Evolutionary conservation across 805 yeast species (phyloP).

Genomic region (Spathaspora gorwiae): DNA sequence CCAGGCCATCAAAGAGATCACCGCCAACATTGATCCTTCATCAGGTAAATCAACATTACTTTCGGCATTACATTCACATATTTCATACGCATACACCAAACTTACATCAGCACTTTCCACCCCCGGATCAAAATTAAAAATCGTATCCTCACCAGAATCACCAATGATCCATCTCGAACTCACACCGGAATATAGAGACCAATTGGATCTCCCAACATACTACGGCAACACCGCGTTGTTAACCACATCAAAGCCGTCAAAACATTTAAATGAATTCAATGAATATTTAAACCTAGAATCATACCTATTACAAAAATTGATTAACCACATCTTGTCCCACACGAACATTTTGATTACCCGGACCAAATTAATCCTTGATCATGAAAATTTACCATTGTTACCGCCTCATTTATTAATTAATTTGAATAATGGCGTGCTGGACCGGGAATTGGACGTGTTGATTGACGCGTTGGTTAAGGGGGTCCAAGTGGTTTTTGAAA

Average conservation of each 20-base stretch:
- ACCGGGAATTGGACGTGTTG: constrained; percentile 22
- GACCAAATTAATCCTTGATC: constrained; percentile 58
- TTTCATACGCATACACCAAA: constrained; percentile 31
- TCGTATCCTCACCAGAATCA: constrained; percentile 56
- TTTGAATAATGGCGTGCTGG: constrained; percentile 24
- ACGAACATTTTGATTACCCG: constrained; percentile 61
- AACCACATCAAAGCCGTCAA: constrained; percentile 42
- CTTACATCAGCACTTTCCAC: constrained; percentile 32
- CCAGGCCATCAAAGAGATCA: constrained; percentile 46
- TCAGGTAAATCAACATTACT: constrained; percentile 33
- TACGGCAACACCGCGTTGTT: constrained; percentile 46
- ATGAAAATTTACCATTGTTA: constrained; percentile 61
- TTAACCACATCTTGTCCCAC: constrained; percentile 49
- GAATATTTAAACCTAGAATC: constrained; percentile 49
- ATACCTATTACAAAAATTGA: constrained; percentile 60
- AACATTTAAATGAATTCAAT: constrained; percentile 38
- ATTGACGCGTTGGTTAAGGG: constrained; percentile 18
- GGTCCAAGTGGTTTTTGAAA: constrained; percentile 18
- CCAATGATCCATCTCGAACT: constrained; percentile 70
- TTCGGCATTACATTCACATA: constrained; percentile 36
- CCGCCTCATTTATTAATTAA: constrained; percentile 34
- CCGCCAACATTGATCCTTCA: constrained; percentile 25
- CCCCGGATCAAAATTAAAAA: constrained; percentile 36
- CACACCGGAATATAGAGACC: constrained; percentile 39
- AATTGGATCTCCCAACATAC: constrained; percentile 42